Evolutionary conservation across 2,329 filamentous ascomycete species (phyloP), one percentile per base, ranked within the genome.

Genomic region (Zymoseptoria tritici): DNA sequence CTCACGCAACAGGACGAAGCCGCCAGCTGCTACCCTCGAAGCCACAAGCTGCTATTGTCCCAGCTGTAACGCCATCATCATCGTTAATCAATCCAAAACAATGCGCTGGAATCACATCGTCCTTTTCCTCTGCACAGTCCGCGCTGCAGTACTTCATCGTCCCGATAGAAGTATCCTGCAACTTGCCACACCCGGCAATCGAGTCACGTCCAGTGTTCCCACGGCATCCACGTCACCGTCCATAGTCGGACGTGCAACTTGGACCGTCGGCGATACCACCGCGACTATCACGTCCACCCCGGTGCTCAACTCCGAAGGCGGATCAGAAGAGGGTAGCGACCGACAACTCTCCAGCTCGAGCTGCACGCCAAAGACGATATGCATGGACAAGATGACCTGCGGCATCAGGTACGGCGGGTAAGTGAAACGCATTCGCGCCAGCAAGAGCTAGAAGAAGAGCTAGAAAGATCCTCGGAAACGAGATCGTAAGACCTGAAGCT

Each of bases 341-440:
- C 36, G n/a, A 46, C 16, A 16, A 2, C 36, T 11, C 7, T 7
- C 36, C 13, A 46, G 36, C 36, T 46, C 55, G 36, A 49, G 13
- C 1, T 62, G 64, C 52, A 58, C 56, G 4, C 63, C 64, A 2
- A 24, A 52, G 3, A 60, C 49, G 8, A 62, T 60, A 49, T 64
- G 62, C 36, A 58, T 64, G 21, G 64, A 66, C 31, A 59, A 59
- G n/a, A 53, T 65, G 31, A 59, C 56, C 24, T 62, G 62, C 36
- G 57, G 56, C 16, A 60, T 61, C 53, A 59, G 63, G 53, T 62
- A 60, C 26, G 66, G 66, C 57, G 60, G 59, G 66, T 67, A 42
- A 61, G 66, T 59, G 9, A 9, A 11, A 36, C n/a, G 13, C 21
- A n/a, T 16, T 49, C n/a, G 31, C n/a, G 16, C 19, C 42, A 20